Conservation (phyloP, 2,329 filamentous ascomycete species). For the Trichoderma sp. region DNA sequence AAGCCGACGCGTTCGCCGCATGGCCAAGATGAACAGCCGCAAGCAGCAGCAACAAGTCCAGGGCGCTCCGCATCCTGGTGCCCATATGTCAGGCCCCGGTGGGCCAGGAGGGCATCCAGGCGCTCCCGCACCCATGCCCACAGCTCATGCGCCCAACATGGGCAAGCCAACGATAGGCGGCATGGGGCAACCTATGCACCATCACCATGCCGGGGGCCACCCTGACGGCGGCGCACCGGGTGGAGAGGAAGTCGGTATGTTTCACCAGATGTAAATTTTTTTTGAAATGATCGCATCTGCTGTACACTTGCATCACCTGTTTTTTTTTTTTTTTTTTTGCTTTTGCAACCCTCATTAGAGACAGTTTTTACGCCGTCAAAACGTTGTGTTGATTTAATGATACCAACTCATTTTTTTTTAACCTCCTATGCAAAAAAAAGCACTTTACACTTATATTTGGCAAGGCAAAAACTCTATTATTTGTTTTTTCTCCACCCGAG, state of each 20-base stretch:
- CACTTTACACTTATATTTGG: constrained; percentile 32
- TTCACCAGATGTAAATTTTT: constrained; percentile 87
- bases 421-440: constrained; percentile 27
- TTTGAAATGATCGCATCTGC: constrained; percentile 40
- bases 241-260: constrained; percentile 95
- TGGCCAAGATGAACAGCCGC: constrained; percentile 93
- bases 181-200: constrained; percentile 70
- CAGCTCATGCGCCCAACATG: constrained; percentile 57
- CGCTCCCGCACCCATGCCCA: constrained; percentile 62
- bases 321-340: constrained; percentile 34
- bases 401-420: constrained; percentile 36
- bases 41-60: constrained; percentile 66
- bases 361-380: constrained; percentile 33
- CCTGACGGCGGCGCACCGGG: constrained; percentile 60
- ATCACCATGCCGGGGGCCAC: constrained; percentile 54
- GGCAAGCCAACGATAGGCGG: constrained; percentile 65
- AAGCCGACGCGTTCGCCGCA: constrained; percentile 86
- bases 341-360: constrained; percentile 28
- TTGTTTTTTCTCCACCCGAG: constrained; percentile 18
- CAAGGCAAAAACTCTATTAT: constrained; percentile 20
- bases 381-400: constrained; percentile 43
- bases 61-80: constrained; percentile 56
- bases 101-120: constrained; percentile 66
- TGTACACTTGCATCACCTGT: constrained; percentile 40
- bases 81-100: constrained; percentile 68